Percentiles rank a stretch among this genome's conserved stretches.
Conservation (phyloP, 2,329 filamentous ascomycete genomes). For the Ascochyta pisi region DNA sequence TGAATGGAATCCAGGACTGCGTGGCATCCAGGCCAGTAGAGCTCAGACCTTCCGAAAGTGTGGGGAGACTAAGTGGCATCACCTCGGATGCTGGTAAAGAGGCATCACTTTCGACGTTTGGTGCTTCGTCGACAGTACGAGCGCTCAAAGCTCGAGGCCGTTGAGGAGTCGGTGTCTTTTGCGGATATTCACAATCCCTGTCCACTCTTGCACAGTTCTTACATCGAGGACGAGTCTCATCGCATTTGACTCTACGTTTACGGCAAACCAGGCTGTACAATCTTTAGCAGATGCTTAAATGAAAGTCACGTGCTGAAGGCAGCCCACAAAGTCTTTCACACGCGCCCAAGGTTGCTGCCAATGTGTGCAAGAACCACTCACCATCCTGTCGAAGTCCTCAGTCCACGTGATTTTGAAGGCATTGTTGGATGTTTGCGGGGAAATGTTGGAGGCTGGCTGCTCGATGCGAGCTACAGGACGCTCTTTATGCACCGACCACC, state of each 20-base stretch:
- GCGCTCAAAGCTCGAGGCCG: constrained; percentile 20
- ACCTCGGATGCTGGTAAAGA: constrained; percentile 8
- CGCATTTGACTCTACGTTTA: constrained; percentile 59
- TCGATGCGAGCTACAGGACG: constrained; percentile 15
- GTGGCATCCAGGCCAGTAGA: constrained; percentile 10
- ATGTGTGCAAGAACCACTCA: constrained; percentile 28
- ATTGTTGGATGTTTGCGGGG: constrained; percentile 18
- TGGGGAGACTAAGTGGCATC: constrained; percentile 5
- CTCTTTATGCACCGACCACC: constrained; percentile 7
- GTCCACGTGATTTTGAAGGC: constrained; percentile 53
- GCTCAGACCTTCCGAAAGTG: constrained; percentile 7
- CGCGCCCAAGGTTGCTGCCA: background rate
- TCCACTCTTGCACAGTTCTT: constrained; percentile 53
- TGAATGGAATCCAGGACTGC: constrained; percentile 27
- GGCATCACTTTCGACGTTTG: background rate
- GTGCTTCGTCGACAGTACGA: constrained; percentile 13
- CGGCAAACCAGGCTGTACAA: constrained; percentile 52
- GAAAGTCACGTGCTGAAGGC: background rate
- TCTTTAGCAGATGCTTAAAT: constrained; percentile 8
- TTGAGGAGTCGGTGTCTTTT: constrained; percentile 14
- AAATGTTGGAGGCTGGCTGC: background rate
- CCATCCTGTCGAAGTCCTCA: constrained; percentile 55
- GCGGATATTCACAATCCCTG: constrained; percentile 51
- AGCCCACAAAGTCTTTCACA: background rate
- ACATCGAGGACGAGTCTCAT: constrained; percentile 55